Evolutionary conservation across 2,329 filamentous ascomycete genomes (phyloP), one percentile per base, ranked within the genome.

Genomic region (Tolypocladium ovalisporum): DNA sequence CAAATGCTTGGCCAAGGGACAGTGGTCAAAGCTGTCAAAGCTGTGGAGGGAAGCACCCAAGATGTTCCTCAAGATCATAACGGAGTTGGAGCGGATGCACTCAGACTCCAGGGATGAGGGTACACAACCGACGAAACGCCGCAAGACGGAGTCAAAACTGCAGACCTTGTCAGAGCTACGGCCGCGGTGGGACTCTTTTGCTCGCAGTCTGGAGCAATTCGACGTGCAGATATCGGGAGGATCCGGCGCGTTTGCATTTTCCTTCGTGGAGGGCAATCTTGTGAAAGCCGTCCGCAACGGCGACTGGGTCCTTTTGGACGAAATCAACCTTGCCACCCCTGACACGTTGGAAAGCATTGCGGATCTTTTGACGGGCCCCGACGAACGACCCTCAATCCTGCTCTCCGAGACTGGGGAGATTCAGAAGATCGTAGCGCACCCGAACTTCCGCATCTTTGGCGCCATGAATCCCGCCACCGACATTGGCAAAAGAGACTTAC

Each of bases 401-500:
- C 80, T 99, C 9, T 92, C 92, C 0, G 94, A 99, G 74, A 94
- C 91, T 42, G 94, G 94, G 40, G 91, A 94, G 64, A 90, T 96
- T 49, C 90, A 97, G 70, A 84, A 92, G 62, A 86, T 99, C 39
- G 81, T 86, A 60, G 94, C 92, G 0, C 93, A 99, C 70, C 87
- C 90, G 0, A 86, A 96, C 62, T 99, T 99, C 70, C 86, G 94
- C 42, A 89, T 99, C 17, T 99, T 99, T 68, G 95, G 90, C 55
- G 94, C 95, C 34, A 99, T 99, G 94, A 99, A 99, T 67, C 94
- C 94, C 35, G 94, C 94, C 6, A 99, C 94, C 3, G 94, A 99
- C 75, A 86, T 97, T 57, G 94, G 95, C 60, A 99, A 99, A 74
- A 87, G 93, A 57, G 94, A 99, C 70, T 76, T 99, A 19, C 91